phyloP scores from a whole-genome alignment of 2,329 filamentous ascomycete genomes.

The Fusarium clavum region DNA sequence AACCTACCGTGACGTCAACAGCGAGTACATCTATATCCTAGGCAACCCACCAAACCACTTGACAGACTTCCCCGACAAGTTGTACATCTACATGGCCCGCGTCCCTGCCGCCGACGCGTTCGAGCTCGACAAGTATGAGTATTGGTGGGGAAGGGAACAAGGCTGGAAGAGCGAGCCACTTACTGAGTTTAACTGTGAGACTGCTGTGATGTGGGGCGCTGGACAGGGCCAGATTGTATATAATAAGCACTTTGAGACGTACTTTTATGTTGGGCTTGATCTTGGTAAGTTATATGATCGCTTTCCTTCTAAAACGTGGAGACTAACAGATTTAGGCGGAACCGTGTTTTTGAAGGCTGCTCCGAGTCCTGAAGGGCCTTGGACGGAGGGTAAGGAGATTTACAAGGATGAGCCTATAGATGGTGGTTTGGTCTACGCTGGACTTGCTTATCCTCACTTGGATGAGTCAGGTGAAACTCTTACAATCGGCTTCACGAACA shows the following conservation, averaged over 20 bases:
- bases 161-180: conserved; percentile 53
- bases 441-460: conserved; percentile 54
- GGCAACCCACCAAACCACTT: conserved; percentile 53
- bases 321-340: conserved; percentile 6
- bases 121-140: conserved; percentile 53
- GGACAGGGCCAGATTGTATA: conserved; percentile 55
- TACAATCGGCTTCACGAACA: conserved; percentile 55
- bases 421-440: conserved; percentile 50
- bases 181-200: conserved; percentile 50
- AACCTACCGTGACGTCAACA: conserved; percentile 53
- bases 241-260: conserved; percentile 50
- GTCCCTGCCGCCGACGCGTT: conserved; percentile 52
- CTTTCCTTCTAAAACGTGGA: accelerated
- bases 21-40: conserved; percentile 54
- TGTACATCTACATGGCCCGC: conserved; percentile 53
- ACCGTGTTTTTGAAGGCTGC: conserved; percentile 32
- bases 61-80: conserved; percentile 38
- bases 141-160: conserved; percentile 54
- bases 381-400: conserved; percentile 52
- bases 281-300: conserved; percentile 13
- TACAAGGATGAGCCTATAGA: conserved; percentile 51
- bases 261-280: conserved; percentile 52
- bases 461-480: conserved; percentile 52
- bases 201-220: conserved; percentile 53
- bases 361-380: conserved; percentile 49